Conservation (phyloP, 805 yeast species). For the Pichia deserticola region DNA sequence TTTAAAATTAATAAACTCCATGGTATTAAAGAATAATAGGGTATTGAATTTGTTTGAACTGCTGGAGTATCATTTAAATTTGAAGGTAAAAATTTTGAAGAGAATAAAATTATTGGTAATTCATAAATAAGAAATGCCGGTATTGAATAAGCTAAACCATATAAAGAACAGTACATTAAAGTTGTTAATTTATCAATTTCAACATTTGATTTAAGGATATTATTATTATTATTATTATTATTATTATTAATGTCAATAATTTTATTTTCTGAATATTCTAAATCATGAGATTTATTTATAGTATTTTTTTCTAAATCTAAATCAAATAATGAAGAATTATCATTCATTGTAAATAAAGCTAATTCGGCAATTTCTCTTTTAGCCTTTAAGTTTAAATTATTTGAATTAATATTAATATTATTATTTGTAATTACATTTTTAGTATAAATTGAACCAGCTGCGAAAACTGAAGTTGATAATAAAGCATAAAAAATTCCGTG, state of each 20-base stretch:
- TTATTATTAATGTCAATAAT: no score
- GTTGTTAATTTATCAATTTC: constrained; percentile 71
- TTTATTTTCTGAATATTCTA: background rate
- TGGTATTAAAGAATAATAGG: constrained; percentile 29
- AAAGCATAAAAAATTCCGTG: constrained; percentile 63
- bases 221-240: no score
- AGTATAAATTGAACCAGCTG: constrained; percentile 80
- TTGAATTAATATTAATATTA: background rate
- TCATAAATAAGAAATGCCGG: constrained; percentile 68
- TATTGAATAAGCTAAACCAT: constrained; percentile 66
- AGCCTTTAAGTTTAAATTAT: background rate
- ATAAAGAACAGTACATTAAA: constrained; percentile 68
- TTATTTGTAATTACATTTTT: constrained; percentile 61
- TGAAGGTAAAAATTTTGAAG: constrained; percentile 7
- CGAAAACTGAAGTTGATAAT: constrained; percentile 65
- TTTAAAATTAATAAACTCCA: constrained; percentile 47
- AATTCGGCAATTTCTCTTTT: constrained; percentile 2
- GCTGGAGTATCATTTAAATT: constrained; percentile 5
- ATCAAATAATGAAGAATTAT: background rate
- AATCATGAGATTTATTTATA: background rate
- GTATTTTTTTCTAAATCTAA: constrained; percentile 9
- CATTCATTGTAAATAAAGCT: background rate
- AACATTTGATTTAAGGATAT: constrained; percentile 1
- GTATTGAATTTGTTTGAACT: background rate
- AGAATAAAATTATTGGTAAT: constrained; percentile 27